These are phyloP conservation scores for Daldinia loculata DNA, from an alignment of 495 filamentous ascomycete species.

Conservation along the genomic window DNA sequence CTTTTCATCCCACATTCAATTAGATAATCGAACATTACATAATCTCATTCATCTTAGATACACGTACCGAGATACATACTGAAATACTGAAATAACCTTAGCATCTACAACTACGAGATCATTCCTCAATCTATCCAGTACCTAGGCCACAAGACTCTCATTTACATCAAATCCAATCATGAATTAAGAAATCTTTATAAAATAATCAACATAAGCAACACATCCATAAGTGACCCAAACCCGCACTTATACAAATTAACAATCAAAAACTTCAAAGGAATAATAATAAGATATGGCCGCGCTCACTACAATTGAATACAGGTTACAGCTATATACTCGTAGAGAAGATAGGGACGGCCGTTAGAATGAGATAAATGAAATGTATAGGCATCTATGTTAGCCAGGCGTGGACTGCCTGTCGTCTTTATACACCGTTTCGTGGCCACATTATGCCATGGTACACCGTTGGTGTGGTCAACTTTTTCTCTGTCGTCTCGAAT, in stretches of 20 bases:
- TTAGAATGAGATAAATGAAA: slow-evolving; percentile 25
- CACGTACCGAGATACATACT: no score
- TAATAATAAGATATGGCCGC: slow-evolving; percentile 14
- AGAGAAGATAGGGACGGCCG: slow-evolving; percentile 27
- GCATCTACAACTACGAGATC: not conserved
- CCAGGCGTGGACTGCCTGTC: slow-evolving; percentile 18
- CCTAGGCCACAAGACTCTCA: no score
- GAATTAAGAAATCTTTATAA: not conserved
- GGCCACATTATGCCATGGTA: slow-evolving; percentile 35
- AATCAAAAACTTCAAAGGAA: not conserved
- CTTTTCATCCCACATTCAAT: not conserved
- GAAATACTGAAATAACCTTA: not conserved
- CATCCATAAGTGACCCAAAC: not conserved
- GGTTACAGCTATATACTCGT: slow-evolving; percentile 36
- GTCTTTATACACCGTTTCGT: slow-evolving; percentile 41
- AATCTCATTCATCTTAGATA: not conserved
- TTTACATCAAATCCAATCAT: not conserved
- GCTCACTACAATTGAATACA: slow-evolving; percentile 37
- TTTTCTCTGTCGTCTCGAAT: slow-evolving; percentile 19
- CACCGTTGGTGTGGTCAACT: slow-evolving; percentile 7
- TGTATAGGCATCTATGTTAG: slow-evolving; percentile 36
- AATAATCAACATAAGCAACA: no score
- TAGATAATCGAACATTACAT: no score
- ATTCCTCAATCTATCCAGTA: no score
- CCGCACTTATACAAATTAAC: not conserved